Evolutionary conservation across 768 basidiomycete species (phyloP).

Genomic region (Dentipellis sp.): DNA sequence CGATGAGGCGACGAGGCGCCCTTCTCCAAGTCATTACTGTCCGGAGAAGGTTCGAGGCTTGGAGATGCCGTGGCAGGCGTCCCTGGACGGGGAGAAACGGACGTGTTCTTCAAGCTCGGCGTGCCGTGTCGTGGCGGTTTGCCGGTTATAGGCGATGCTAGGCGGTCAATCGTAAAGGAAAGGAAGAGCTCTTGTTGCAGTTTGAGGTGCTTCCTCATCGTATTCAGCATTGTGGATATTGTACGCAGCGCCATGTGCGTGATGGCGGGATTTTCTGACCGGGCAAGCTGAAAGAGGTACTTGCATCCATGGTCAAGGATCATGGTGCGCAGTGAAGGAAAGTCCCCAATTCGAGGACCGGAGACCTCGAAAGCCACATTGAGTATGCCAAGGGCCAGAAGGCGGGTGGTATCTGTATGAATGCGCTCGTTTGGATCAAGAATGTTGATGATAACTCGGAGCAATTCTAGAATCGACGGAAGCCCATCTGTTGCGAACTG

Average conservation of each 20-base stretch:
- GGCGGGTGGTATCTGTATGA: conserved; percentile 92
- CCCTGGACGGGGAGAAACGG: conserved; percentile 17
- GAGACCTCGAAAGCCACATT: conserved; percentile 84
- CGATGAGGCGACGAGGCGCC: conserved; percentile 32
- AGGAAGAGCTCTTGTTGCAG: conserved; percentile 93
- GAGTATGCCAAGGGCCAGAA: conserved; percentile 80
- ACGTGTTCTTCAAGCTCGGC: conserved; percentile 7
- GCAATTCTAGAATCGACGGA: conserved; percentile 82
- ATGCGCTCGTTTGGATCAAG: conserved; percentile 91
- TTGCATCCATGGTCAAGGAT: conserved; percentile 89
- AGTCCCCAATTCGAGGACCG: conserved; percentile 65
- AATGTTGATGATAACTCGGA: conserved; percentile 91
- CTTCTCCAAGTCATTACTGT: conserved; percentile 39
- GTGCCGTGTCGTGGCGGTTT: conserved; percentile 15
- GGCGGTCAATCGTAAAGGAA: conserved; percentile 86
- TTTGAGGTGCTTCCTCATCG: conserved; percentile 79
- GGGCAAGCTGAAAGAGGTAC: conserved; percentile 92
- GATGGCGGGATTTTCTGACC: conserved; percentile 78
- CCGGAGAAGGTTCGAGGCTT: conserved; percentile 27
- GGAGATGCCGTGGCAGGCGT: conserved; percentile 31
- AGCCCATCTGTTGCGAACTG: conserved; percentile 55
- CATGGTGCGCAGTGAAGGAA: conserved; percentile 68
- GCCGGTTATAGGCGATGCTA: conserved; percentile 47
- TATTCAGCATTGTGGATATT: conserved; percentile 81
- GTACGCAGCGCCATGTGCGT: conserved; percentile 77